Evolutionary conservation across 2,329 filamentous ascomycete species (phyloP), one percentile per base, ranked within the genome.

Genomic region (Aureobasidium sp.): DNA sequence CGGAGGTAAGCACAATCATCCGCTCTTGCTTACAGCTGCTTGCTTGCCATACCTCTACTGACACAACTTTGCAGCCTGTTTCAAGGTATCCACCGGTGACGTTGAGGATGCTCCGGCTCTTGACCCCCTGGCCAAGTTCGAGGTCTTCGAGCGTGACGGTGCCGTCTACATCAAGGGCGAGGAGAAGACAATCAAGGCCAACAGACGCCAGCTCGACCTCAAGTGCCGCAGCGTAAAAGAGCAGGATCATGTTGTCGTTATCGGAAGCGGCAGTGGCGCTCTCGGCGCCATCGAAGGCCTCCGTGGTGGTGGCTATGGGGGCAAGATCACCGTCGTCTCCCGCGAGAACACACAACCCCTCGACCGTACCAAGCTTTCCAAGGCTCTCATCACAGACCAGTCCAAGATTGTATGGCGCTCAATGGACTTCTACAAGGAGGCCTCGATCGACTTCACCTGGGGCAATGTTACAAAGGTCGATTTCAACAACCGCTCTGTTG

Each of bases 361-460:
- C 68, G 94, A 99, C 77, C 86, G 94, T 25, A 91, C 94, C 11
- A 97, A 97, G 79, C 82, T 99, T 45, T 97, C 92, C 70, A 99
- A 99, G 76, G 91, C 93, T 0, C 81, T 99, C 13, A 83, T 97
- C 65, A 85, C 89, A 7, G 93, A 99, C 71, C 75, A 85, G 1
- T 81, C 82, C 48, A 96, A 96, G 76, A 77, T 96, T 47, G 85
- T 88, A 45, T 88, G 86, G 81, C 83, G 94, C 64, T 83, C 89
- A 59, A 81, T 85, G 65, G 84, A 86, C 37, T 97, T 89, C 83
- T 97, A 90, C 74, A 86, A 81, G 63, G 77, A 81, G 34, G 81
- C 82, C 2, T 79, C 78, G 13, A 81, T 87, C 60, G 79, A 85
- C 2, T 77, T 81, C 5, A 69, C 84, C 54, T 69, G 65, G 25